A percentile compares a stretch with the other conserved stretches of the same genome.
Evolutionary conservation across 208 protist species (phyloP).

Genomic region (Acanthamoeba divionensis): DNA sequence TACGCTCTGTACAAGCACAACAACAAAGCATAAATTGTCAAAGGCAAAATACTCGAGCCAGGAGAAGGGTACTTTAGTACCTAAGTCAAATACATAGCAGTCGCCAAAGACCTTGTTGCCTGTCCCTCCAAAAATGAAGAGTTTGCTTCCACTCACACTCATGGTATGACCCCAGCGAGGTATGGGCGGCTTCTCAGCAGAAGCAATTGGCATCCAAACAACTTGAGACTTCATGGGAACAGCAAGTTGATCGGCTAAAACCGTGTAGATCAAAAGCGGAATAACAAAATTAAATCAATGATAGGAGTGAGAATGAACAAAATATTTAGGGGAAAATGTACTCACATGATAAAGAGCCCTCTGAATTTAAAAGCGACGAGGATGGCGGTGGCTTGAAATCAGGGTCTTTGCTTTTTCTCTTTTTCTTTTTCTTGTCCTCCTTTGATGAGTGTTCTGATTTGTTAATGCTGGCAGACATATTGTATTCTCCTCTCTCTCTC

Average conservation of each 20-base stretch:
- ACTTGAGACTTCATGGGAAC: too few species aligned
- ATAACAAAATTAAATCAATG: too few species aligned
- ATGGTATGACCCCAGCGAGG: slow-evolving; percentile 19
- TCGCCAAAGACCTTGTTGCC: slow-evolving; percentile 13
- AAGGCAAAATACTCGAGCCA: not conserved
- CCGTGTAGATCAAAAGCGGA: too few species aligned
- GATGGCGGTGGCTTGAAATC: not conserved
- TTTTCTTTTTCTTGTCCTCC: slow-evolving; percentile 29
- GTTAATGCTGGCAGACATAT: too few species aligned
- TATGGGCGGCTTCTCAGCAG: not conserved
- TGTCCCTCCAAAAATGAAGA: slow-evolving; percentile 26
- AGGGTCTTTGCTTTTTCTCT: not conserved
- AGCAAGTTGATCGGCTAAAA: too few species aligned
- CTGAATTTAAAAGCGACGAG: too few species aligned
- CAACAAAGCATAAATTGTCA: not conserved
- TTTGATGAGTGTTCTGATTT: too few species aligned
- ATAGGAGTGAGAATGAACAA: too few species aligned
- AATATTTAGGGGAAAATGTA: too few species aligned
- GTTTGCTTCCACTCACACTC: not conserved
- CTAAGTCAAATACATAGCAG: slow-evolving; percentile 1
- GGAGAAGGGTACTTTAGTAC: not conserved
- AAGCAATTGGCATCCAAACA: not conserved
- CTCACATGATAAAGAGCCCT: too few species aligned
- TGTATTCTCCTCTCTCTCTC: too few species aligned
- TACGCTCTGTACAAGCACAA: not conserved